phyloP scores from a whole-genome alignment of 176 grass and related monocot genomes.

The Panicum miliaceum region DNA sequence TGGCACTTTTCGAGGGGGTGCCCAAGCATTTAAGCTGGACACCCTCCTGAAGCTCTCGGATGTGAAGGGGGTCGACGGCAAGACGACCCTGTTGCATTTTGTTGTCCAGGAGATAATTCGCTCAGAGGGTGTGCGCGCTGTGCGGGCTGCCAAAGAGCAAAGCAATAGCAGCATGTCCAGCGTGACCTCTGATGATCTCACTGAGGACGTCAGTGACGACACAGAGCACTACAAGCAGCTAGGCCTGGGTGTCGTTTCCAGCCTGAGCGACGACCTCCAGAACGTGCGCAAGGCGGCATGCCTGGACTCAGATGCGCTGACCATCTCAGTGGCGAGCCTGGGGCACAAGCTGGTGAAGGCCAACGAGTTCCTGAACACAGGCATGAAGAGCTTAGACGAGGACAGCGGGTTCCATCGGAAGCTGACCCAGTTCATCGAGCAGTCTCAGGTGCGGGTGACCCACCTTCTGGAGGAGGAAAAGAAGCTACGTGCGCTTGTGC shows the following conservation, averaged over 20 bases:
- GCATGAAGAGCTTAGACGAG: conserved; percentile 64
- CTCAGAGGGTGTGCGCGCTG: conserved; percentile 71
- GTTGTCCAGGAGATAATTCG: conserved; percentile 79
- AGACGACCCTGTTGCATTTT: conserved; percentile 90
- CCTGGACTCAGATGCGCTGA: conserved; percentile 73
- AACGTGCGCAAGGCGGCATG: conserved; percentile 73
- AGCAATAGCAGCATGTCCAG: conserved; percentile 51
- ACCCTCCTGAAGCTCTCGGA: conserved; percentile 86
- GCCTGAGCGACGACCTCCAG: conserved; percentile 63
- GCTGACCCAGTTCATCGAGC: conserved; percentile 56
- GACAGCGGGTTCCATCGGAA: conserved; percentile 75
- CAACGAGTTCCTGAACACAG: conserved; percentile 63
- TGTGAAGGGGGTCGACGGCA: conserved; percentile 75
- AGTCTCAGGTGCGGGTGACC: conserved; percentile 58
- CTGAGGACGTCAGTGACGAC: conserved; percentile 41
- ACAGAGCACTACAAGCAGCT: conserved; percentile 68
- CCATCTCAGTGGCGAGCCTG: conserved; percentile 58
- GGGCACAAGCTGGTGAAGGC: conserved; percentile 69
- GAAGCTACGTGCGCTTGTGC: conserved; percentile 67
- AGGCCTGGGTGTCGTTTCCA: conserved; percentile 65
- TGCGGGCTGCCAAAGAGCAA: conserved; percentile 44
- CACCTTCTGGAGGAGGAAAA: conserved; percentile 73
- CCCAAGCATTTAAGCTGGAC: conserved; percentile 92
- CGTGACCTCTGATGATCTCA: conserved; percentile 44
- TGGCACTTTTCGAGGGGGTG: conserved; percentile 84